Conservation (phyloP, 805 yeast genomes). For the Starmerella roubikii region DNA sequence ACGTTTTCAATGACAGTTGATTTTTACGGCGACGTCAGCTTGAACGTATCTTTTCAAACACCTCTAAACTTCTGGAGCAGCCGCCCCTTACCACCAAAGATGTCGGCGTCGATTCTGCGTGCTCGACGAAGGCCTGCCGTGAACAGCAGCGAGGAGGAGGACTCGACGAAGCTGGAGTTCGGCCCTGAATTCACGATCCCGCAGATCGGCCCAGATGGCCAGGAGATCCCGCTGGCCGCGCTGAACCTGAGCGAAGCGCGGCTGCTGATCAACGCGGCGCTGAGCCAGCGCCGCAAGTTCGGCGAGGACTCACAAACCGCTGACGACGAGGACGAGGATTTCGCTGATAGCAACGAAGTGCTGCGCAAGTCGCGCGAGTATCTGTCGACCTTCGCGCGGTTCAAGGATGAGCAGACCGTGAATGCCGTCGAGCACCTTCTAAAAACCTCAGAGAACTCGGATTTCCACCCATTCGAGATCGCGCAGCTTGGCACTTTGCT, state of each 20-base stretch:
- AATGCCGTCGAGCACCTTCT: constrained; percentile 83
- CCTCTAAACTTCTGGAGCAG: too few relatives aligned
- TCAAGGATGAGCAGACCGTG: constrained; percentile 83
- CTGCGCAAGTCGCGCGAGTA: constrained; percentile 85
- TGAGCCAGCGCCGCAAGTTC: constrained; percentile 55
- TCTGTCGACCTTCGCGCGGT: constrained; percentile 71
- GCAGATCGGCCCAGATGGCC: constrained; percentile 72
- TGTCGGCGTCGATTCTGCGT: constrained; percentile 15
- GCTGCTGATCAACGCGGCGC: constrained; percentile 76
- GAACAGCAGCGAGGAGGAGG: constrained; percentile 55
- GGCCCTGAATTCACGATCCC: constrained; percentile 85
- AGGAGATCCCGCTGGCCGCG: constrained; percentile 62
- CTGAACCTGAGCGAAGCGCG: constrained; percentile 83
- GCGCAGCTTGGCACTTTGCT: constrained; percentile 82
- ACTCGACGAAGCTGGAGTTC: constrained; percentile 70
- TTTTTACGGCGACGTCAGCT: too few relatives aligned
- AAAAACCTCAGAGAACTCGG: constrained; percentile 55
- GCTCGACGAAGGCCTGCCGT: constrained; percentile 14
- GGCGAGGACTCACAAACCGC: constrained; percentile 22
- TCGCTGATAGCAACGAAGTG: constrained; percentile 34
- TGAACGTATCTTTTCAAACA: too few relatives aligned
- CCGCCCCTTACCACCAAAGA: too few relatives aligned
- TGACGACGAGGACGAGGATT: constrained; percentile 25
- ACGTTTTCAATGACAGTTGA: too few relatives aligned
- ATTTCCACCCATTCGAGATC: constrained; percentile 86